Percentiles rank a stretch among this genome's conserved stretches.
phyloP scores from a whole-genome alignment of 176 grass and related monocot genomes.

The Panicum miliaceum region DNA sequence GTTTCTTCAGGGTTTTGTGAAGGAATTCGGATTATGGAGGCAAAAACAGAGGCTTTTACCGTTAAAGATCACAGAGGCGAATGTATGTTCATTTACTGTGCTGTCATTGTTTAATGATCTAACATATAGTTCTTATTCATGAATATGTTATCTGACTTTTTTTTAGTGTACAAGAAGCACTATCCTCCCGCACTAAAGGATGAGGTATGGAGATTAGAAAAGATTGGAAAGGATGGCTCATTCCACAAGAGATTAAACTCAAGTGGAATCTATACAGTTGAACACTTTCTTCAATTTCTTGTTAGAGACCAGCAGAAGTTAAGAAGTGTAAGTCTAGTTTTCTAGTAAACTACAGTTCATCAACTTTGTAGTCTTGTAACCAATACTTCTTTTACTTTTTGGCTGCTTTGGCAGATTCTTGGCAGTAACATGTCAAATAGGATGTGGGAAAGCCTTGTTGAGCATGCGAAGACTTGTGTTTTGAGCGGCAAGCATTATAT shows the following conservation, averaged over 20 bases:
- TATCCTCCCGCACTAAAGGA: constrained; percentile 83
- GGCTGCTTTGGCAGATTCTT: constrained; percentile 62
- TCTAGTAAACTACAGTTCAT: neutral
- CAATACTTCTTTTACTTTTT: constrained; percentile 23
- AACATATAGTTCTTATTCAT: constrained; percentile 35
- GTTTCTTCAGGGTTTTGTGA: constrained; percentile 67
- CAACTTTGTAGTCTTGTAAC: constrained; percentile 21
- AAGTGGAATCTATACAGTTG: constrained; percentile 67
- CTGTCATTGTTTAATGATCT: constrained; percentile 33
- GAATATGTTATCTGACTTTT: neutral
- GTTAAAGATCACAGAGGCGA: constrained; percentile 95
- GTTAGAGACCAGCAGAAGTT: constrained; percentile 76
- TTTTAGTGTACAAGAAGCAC: constrained; percentile 93
- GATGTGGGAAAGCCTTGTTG: constrained; percentile 92
- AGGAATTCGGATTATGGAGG: constrained; percentile 75
- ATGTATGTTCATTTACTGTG: constrained; percentile 57
- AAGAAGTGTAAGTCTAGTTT: constrained; percentile 69
- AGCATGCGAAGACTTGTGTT: constrained; percentile 87
- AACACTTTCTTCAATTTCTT: constrained; percentile 85
- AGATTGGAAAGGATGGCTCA: constrained; percentile 87
- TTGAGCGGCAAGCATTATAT: constrained; percentile 86
- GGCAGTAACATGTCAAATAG: constrained; percentile 81
- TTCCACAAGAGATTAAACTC: constrained; percentile 80
- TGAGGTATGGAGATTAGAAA: constrained; percentile 93
- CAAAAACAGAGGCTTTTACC: constrained; percentile 90